Evolutionary conservation across 2,329 filamentous ascomycete species (phyloP).

Genomic region (Lecanoromycetidae sp.): DNA sequence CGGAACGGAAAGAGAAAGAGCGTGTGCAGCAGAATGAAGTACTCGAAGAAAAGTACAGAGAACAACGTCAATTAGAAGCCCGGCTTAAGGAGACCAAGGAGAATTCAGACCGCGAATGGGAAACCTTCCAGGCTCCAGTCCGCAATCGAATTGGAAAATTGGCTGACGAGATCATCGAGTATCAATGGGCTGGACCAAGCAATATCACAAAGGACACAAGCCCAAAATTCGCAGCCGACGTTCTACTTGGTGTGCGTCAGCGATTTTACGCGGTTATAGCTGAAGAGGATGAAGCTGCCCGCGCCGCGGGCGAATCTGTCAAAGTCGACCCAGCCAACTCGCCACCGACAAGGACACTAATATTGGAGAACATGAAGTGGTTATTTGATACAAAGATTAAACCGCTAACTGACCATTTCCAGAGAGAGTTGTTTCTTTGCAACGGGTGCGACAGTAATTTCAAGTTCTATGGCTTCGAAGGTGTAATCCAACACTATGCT

Average conservation of each 20-base stretch:
- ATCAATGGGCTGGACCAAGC: conserved; percentile 52
- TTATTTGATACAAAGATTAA: conserved; percentile 68
- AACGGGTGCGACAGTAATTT: conserved; percentile 51
- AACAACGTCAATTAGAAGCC: conserved; percentile 36
- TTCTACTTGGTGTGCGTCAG: conserved; percentile 54
- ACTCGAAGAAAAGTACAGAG: conserved; percentile 36
- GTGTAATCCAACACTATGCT: conserved; percentile 69
- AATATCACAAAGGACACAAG: conserved; percentile 52
- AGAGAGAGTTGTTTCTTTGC: conserved; percentile 66
- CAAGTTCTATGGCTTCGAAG: conserved; percentile 65
- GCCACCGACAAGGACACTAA: conserved; percentile 50
- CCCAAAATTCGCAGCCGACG: conserved; percentile 58
- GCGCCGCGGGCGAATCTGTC: conserved; percentile 36
- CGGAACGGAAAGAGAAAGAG: conserved; percentile 44
- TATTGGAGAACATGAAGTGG: conserved; percentile 78
- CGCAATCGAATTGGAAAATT: conserved; percentile 52
- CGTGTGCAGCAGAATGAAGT: conserved; percentile 37
- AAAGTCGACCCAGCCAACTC: conserved; percentile 40
- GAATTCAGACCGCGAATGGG: conserved; percentile 55
- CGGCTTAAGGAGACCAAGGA: conserved; percentile 44
- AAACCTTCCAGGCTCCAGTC: conserved; percentile 55
- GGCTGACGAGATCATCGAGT: conserved; percentile 57
- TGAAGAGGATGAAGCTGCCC: conserved; percentile 39
- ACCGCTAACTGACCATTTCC: conserved; percentile 50
- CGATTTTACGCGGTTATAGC: conserved; percentile 52